Conservation (phyloP, 177 flowering plant genomes). For the Vitis hybrid region DNA sequence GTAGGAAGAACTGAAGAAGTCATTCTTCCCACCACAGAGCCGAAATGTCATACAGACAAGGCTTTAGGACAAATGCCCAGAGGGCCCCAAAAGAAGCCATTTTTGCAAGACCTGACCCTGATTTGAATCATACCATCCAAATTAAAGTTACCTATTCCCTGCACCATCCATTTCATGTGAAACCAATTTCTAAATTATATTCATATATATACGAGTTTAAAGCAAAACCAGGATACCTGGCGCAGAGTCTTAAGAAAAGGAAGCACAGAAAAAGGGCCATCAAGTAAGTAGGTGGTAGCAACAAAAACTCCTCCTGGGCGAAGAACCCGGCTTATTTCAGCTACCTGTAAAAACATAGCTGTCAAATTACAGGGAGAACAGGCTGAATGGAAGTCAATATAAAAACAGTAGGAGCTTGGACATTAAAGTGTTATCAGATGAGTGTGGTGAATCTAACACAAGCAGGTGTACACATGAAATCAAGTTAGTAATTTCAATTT, state of each 20-base stretch:
- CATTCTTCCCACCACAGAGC: not conserved
- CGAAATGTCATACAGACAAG: not conserved
- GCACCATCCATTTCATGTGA: too few species aligned
- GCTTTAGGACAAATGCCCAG: not conserved
- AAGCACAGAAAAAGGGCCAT: slow-evolving; percentile 41
- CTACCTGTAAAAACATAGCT: slow-evolving; percentile 49
- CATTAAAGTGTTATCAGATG: too few species aligned
- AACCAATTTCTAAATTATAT: too few species aligned
- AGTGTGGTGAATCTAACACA: too few species aligned
- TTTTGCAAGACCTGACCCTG: not conserved
- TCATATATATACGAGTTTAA: too few species aligned
- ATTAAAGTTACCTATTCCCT: too few species aligned
- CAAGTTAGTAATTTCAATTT: not conserved
- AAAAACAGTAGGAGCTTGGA: not conserved
- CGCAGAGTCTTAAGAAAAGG: slow-evolving; percentile 46
- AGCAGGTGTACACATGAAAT: too few species aligned
- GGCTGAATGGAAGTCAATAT: not conserved
- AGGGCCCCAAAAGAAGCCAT: not conserved
- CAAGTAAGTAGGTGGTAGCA: slow-evolving; percentile 74
- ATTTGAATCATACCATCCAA: not conserved
- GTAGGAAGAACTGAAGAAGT: too few species aligned
- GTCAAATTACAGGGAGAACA: not conserved
- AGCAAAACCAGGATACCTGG: slow-evolving; percentile 47
- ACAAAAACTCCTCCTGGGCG: slow-evolving; percentile 94
- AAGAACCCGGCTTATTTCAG: slow-evolving; percentile 85